These are phyloP conservation scores for Kodamaea arcana DNA, from an alignment of 1,139 yeast genomes.

Conservation along the genomic window DNA sequence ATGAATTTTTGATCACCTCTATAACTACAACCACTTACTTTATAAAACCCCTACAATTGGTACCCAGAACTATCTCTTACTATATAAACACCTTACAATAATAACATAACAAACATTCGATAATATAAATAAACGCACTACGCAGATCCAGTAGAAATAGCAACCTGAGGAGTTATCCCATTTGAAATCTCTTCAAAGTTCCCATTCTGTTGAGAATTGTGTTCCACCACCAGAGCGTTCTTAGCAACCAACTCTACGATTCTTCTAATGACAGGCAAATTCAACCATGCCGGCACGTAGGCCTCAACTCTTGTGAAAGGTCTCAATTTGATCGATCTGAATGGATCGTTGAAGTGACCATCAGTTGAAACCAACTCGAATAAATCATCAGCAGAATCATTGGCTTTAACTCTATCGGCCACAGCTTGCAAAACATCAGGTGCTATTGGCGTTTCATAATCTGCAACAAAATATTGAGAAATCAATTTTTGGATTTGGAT, in stretches of 20 bases:
- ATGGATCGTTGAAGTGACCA: slow-evolving; percentile 86
- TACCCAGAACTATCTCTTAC: background rate
- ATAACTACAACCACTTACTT: too few species aligned
- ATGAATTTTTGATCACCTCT: too few species aligned
- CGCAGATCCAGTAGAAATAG: slow-evolving; percentile 1
- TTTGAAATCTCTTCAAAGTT: slow-evolving; percentile 1
- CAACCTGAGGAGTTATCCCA: slow-evolving; percentile 1
- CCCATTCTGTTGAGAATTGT: background rate
- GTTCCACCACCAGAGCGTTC: slow-evolving; percentile 55
- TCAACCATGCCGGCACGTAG: slow-evolving; percentile 93
- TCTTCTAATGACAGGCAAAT: slow-evolving; percentile 82
- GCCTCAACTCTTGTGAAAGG: slow-evolving; percentile 90
- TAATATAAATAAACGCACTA: slow-evolving; percentile 4
- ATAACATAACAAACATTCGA: slow-evolving; percentile 4
- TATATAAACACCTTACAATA: slow-evolving; percentile 1
- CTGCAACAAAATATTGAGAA: slow-evolving; percentile 87
- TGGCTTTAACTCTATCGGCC: slow-evolving; percentile 76
- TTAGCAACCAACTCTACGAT: slow-evolving; percentile 87
- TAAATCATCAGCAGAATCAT: slow-evolving; percentile 59
- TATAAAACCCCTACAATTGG: too few species aligned
- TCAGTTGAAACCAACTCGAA: slow-evolving; percentile 67
- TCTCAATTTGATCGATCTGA: slow-evolving; percentile 80
- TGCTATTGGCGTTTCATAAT: slow-evolving; percentile 91
- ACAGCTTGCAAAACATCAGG: slow-evolving; percentile 79
- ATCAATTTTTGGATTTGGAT: slow-evolving; percentile 90